These are phyloP conservation scores for Schizochytrium sp. DNA, from an alignment of 108 stramenopile genomes.

Conservation along the genomic window DNA sequence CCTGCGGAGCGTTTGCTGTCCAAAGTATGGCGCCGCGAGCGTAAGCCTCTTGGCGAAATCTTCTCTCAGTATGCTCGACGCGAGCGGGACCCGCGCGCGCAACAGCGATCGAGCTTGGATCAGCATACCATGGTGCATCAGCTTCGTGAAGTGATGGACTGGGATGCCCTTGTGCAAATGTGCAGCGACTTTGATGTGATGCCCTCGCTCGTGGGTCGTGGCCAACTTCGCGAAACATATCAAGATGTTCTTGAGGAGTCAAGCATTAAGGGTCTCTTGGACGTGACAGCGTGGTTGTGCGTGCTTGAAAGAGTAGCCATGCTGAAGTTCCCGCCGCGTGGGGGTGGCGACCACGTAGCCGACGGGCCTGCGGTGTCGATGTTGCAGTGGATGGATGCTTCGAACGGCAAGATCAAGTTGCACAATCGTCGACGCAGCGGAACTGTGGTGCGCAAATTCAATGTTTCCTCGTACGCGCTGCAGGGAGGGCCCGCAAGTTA, in stretches of 20 bases:
- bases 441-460: not conserved
- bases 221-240: not conserved
- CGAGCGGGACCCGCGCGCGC: not conserved
- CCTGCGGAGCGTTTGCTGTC: not conserved
- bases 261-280: not conserved
- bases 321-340: not conserved
- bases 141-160: not conserved
- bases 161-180: not conserved
- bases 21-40: not conserved
- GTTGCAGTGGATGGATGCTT: constrained; percentile 17
- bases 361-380: not conserved
- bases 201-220: not conserved
- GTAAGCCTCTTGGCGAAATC: not conserved
- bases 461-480: not conserved
- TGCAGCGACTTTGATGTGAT: constrained; percentile 14
- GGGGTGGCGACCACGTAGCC: not conserved
- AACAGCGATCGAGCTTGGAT: not conserved
- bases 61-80: not conserved
- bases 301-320: not conserved
- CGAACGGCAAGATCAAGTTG: not conserved
- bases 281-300: not conserved
- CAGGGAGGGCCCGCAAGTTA: too few species aligned
- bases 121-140: not conserved
- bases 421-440: not conserved
- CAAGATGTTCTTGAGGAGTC: not conserved